Base-by-base conservation (phyloP, 768 basidiomycete species). In the Termitomyces sp. region DNA sequence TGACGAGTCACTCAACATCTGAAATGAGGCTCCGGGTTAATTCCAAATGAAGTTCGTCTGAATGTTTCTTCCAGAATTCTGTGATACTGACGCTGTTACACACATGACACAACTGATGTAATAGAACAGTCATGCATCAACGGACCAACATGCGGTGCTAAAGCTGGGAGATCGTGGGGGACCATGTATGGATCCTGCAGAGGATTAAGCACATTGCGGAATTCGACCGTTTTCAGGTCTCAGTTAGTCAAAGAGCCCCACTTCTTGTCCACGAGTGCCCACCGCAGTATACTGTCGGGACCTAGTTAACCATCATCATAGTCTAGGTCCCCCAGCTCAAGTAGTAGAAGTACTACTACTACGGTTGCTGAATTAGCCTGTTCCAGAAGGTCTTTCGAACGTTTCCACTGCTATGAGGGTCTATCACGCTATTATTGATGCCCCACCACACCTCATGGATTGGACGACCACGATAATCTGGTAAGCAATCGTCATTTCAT, bases 381-480 rank as follows among this genome's bases (percentile, higher is more conserved):
- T 49, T 20, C 46, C 55, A 5, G 55, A 47, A 23, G 35, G 13
- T 12, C 14, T n/a, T 20, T 35, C 32, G 33, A 46, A 49, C 9
- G 61, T 62, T 20, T 32, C 58, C 30, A 58, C 57, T 18, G 61
- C 48, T 2, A 41, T 58, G 18, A 20, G 49, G 32, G 41, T 62
- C 14, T 62, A 56, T 28, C 61, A 58, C 14, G 58, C 57, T 10
- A 30, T 30, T 6, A 3, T 30, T 30, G 30, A 30, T 30, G 4
- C 30, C 30, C 4, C 30, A 30, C 30, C 6, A 30, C 6, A 30
- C 30, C 30, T 30, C 30, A 6, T 30, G n/a, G 57, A 62, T 38
- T 47, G 53, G 43, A 62, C 61, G 20, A 62, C 61, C 13, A 58
- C 61, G 26, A 20, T 62, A 47, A 53, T 62, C 5, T 62, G 61